Base-by-base conservation (phyloP, 345 rosid genomes). In the Combretum micranthum region DNA sequence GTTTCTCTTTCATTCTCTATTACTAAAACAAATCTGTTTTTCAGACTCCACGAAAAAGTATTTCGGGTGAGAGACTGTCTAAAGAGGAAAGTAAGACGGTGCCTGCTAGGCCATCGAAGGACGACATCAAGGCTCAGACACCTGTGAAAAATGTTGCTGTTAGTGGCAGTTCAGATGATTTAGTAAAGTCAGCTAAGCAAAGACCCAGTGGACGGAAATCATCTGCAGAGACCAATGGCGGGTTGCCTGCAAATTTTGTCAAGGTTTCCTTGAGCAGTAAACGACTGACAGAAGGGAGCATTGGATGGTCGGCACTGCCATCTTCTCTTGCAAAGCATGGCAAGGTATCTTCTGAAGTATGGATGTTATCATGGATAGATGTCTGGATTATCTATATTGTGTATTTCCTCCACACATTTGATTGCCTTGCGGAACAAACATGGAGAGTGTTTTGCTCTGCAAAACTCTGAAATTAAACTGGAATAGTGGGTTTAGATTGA, bases 241-340 rank as follows among this genome's bases (percentile, higher is more conserved):
- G 87, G 46, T 68, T 79, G 22, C 87, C 90, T 14, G 88, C 80
- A 52, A 83, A 77, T 70, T 69, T 89, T 75, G 90, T 89, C 61
- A 89, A 79, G 83, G 73, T 89, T 59, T 69, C 95, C n/a, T 57
- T 83, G 44, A 87, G 66, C 59, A 64, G 85, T 70, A 77, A 71
- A 80, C 79, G 75, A 75, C 62, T 83, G 69, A 83, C 83, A 12
- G 87, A 87, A 53, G 83, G 80, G 59, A 79, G 61, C 72, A 68
- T 87, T 70, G 71, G 89, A 42, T 89, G 99, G 97, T 52, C 56
- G 69, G 70, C 90, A 5, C 92, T 89, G 20, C 92, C 99, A 23
- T 74, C 88, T 20, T 83, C 97, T 56, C 85, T 93, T 72, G 73
- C 91, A 20, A 83, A 72, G 78, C 86, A 89, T 37, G 99, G 99